Base-by-base conservation (phyloP, 345 rosid genomes). In the Atalantia buxifolia region DNA sequence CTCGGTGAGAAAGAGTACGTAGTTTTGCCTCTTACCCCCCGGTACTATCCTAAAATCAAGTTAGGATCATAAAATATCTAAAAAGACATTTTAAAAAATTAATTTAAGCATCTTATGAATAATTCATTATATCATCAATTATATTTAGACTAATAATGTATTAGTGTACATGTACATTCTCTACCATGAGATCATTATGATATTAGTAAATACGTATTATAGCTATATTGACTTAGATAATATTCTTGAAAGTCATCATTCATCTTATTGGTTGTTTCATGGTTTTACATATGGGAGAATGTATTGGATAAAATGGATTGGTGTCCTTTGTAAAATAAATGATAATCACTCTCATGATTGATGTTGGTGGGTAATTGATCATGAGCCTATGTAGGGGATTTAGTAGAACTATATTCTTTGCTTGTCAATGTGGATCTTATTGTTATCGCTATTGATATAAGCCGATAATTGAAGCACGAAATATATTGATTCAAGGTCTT, bases 1-100 rank as follows among this genome's bases (percentile, higher is more conserved):
- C 97, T 92, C 53, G 94, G 87, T 21, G 97, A 94, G 22, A 90
- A 91, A 71, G 96, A 92, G 92, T 94, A 87, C 0, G 94, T 79
- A 0, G 9, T 76, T 38, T 33, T 21, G 1, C 45, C 53, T 9
- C 33, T 25, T 9, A 2, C 13, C 13, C 45, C 45, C 9, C 9
- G 45, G 0, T 40, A 38, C 9, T 7, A 38, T 8, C 42, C 1
- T 38, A 1, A 38, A 38, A 38, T 38, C 42, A 38, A 38, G 8
- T 38, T 38, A 38, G 42, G 10, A 1, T 38, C 42, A 38, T 8
- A 38, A 38, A 8, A 38, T 38, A 38, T 38, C 2, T 38, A 40
- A 40, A 40, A 40, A 40, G 45, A 40, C 13, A 6, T 1, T 42
- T 42, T 40, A 10, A 2, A 42, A 42, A 42, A 42, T 2, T 2